Conservation (phyloP, 805 yeast genomes). For the Nakazawaea laoshanensis region DNA sequence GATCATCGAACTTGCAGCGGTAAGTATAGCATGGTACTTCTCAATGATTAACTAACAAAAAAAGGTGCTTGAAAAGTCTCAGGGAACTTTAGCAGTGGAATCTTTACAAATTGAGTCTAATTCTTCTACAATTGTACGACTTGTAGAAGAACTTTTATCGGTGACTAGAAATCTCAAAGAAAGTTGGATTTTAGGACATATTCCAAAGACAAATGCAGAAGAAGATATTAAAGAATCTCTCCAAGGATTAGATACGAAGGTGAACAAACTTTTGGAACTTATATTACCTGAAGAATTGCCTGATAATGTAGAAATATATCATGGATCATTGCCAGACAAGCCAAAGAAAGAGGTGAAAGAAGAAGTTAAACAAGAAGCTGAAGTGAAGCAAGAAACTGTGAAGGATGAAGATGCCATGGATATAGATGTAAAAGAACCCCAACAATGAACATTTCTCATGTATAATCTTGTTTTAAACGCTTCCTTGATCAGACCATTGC, state of each 20-base stretch:
- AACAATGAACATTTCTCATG: no score
- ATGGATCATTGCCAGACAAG: no score
- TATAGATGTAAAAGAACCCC: no score
- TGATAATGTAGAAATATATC: no score
- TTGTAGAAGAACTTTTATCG: constrained; percentile 43
- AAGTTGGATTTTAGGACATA: constrained; percentile 49
- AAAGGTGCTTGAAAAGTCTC: constrained; percentile 21
- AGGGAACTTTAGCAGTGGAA: constrained; percentile 37
- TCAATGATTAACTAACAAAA: neutral
- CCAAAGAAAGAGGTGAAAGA: no score
- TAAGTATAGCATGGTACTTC: constrained; percentile 12
- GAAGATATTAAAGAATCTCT: constrained; percentile 17
- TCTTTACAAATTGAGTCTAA: constrained; percentile 47
- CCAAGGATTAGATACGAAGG: constrained; percentile 26
- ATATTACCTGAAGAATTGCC: constrained; percentile 1
- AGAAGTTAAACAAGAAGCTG: no score
- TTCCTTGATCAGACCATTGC: no score
- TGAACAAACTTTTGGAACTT: constrained; percentile 23
- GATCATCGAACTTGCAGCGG: constrained; percentile 36
- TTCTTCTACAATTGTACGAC: constrained; percentile 39
- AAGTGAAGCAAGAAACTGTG: no score
- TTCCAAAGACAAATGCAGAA: constrained; percentile 24
- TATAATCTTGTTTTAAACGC: no score
- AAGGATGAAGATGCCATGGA: no score
- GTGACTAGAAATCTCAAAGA: constrained; percentile 43